Evolutionary conservation across 768 basidiomycete genomes (phyloP).

Genomic region (Russula sp.): DNA sequence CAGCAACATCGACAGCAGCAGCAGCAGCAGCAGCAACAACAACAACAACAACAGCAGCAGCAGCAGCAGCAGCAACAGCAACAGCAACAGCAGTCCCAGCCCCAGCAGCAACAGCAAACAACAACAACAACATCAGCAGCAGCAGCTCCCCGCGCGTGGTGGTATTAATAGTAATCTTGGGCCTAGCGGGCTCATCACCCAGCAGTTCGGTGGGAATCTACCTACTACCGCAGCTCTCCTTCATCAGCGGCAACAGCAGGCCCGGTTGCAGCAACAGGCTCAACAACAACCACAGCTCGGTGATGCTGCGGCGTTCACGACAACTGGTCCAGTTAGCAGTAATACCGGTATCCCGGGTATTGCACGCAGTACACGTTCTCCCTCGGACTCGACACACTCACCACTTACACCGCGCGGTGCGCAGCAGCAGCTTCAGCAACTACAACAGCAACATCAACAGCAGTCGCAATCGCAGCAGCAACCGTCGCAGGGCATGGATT

Average conservation of each 20-base stretch:
- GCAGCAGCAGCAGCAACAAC: neutral
- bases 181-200: constrained; percentile 18
- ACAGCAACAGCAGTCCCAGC: neutral
- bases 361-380: constrained; percentile 69
- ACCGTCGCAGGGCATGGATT: constrained; percentile 29
- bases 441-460: constrained; percentile 31
- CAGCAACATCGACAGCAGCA: neutral
- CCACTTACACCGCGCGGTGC: constrained; percentile 41
- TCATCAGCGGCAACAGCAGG: constrained; percentile 39
- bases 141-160: constrained; percentile 17
- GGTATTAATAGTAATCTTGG: constrained; percentile 17
- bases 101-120: neutral
- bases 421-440: constrained; percentile 33
- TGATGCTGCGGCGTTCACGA: constrained; percentile 47
- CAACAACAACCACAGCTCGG: constrained; percentile 31
- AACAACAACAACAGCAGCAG: constrained; percentile 27
- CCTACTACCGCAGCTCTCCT: constrained; percentile 16
- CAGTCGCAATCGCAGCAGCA: constrained; percentile 35
- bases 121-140: constrained; percentile 37
- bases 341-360: constrained; percentile 57
- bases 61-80: neutral
- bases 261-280: constrained; percentile 37
- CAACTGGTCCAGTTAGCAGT: constrained; percentile 36
- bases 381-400: constrained; percentile 57
- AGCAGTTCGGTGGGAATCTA: constrained; percentile 19